These are phyloP conservation scores for Aspergillus kassunensis DNA, from an alignment of 495 filamentous ascomycete genomes.

Conservation along the genomic window DNA sequence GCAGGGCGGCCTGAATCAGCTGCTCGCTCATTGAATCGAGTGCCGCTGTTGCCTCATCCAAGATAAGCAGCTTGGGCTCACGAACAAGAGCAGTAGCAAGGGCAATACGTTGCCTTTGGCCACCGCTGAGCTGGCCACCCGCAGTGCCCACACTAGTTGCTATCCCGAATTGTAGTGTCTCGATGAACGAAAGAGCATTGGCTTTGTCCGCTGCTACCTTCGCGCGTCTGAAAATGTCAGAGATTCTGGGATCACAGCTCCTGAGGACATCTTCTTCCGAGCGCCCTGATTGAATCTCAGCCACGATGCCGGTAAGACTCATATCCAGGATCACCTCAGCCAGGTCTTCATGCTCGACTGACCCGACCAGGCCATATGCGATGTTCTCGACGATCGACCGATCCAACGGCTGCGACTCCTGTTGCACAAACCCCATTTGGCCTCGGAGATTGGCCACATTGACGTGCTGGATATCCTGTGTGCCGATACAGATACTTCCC, in stretches of 20 bases:
- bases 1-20: conserved; percentile 64
- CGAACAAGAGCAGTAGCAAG: conserved; percentile 57
- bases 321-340: conserved; percentile 25
- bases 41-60: conserved; percentile 56
- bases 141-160: conserved; percentile 48
- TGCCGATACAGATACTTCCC: conserved; percentile 46
- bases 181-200: conserved; percentile 41
- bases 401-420: conserved; percentile 60
- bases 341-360: conserved; percentile 34
- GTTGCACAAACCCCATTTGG: conserved; percentile 59
- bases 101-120: conserved; percentile 65
- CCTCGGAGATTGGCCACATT: conserved; percentile 55
- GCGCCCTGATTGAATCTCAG: no score
- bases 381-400: conserved; percentile 67
- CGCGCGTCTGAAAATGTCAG: conserved; percentile 32
- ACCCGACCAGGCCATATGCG: conserved; percentile 58
- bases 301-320: conserved; percentile 26
- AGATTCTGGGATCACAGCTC: conserved; percentile 31
- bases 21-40: conserved; percentile 60
- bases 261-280: no score
- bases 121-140: conserved; percentile 47
- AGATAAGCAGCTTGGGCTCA: conserved; percentile 43
- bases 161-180: conserved; percentile 42
- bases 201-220: conserved; percentile 34
- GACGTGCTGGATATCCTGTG: conserved; percentile 44